Evolutionary conservation across 2,329 filamentous ascomycete species (phyloP).

Genomic region (Thielaviopsis ethacetica): DNA sequence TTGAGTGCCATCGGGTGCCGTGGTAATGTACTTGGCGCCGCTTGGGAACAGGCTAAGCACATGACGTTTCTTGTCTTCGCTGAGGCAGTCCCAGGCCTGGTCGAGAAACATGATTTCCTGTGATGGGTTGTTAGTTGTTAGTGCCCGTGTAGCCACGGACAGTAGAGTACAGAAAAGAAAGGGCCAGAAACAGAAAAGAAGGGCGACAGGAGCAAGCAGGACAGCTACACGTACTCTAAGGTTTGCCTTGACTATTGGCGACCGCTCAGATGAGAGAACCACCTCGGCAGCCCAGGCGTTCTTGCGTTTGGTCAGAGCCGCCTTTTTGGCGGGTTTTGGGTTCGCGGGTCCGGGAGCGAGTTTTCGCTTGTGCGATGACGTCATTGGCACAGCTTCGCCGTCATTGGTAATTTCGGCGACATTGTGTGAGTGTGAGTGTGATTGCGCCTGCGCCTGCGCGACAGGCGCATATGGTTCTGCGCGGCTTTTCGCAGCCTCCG

Average conservation of each 20-base stretch:
- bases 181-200: neutral
- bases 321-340: neutral
- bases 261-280: conserved; percentile 4
- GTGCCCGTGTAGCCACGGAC: too few species aligned
- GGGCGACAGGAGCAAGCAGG: neutral
- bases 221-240: conserved; percentile 2
- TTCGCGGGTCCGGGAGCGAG: neutral
- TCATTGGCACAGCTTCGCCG: neutral
- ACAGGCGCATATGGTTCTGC: neutral
- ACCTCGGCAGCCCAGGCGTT: conserved; percentile 5
- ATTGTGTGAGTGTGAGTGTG: too few species aligned
- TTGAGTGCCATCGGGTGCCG: conserved; percentile 20
- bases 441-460: neutral
- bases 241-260: conserved; percentile 6
- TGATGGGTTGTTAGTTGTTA: neutral
- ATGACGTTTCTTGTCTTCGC: neutral
- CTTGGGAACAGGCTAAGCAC: conserved; percentile 5
- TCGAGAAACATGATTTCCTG: conserved; percentile 9
- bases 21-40: conserved; percentile 19
- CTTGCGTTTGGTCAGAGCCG: neutral
- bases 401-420: too few species aligned
- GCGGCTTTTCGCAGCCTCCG: neutral
- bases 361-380: neutral
- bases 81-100: conserved; percentile 5
- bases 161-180: neutral